Evolutionary conservation across 2,329 filamentous ascomycete genomes (phyloP), one percentile per base, ranked within the genome.

Genomic region (Neopestalotiopsis rosae): DNA sequence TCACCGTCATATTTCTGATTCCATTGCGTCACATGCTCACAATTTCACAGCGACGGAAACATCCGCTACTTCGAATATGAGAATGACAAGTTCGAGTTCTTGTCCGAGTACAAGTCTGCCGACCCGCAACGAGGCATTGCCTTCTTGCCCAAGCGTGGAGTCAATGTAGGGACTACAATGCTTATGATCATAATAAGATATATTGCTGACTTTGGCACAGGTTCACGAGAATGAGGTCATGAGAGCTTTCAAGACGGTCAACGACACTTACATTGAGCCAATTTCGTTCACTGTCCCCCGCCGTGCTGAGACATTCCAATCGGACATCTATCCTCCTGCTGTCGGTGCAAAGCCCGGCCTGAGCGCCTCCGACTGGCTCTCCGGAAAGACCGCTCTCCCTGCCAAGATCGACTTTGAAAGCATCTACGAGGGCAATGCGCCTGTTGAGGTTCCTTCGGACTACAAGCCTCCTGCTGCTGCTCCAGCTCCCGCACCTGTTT

Each of bases 51-150:
- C 81, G 96, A 99, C 79, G 96, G 96, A 77, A 99, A 99, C 83
- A 99, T 99, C 78, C 95, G 96, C 72, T 99, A 99, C 87, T 99
- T 93, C 81, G 96, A 99, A 83, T 97, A 97, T 78, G 93, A 97
- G 79, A 97, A 98, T 83, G 95, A 98, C 87, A 98, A 98, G 82
- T 98, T 99, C 79, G 95, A 99, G 82, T 97, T 93, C 82, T 85
- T 99, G 67, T 97, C 94, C 72, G 95, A 98, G 81, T 96, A 98
- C 88, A 97, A 98, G 83, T 98, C 96, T n/a, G 85, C 87, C 52
- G 96, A 99, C 73, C 95, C 96, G 40, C 96, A 99, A 84, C 90
- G 96, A 79, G 96, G 96, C 75, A 88, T 99, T 75, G 96, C 94
- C 42, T 98, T 99, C 81, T 83, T 98, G 79, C 96, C 96, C 66